These are phyloP conservation scores for Naganishia cerealis DNA, from an alignment of 1,284 basidiomycete genomes.

Conservation along the genomic window DNA sequence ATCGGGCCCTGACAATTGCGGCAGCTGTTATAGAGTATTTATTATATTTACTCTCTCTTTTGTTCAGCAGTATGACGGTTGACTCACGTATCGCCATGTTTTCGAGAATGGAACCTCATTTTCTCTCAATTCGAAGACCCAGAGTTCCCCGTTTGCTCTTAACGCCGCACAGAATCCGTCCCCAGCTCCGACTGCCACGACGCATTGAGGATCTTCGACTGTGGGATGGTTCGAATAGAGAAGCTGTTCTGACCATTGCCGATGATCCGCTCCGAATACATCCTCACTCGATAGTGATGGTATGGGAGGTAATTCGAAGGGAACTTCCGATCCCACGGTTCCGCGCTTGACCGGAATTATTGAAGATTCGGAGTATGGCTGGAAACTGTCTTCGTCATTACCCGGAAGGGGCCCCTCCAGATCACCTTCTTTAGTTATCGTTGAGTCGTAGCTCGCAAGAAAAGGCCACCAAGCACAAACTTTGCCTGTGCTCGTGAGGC, in stretches of 20 bases:
- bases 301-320: conserved; percentile 36
- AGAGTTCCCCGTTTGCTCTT: conserved; percentile 57
- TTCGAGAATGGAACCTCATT: conserved; percentile 3
- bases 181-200: conserved; percentile 72
- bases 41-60: background rate
- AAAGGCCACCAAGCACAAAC: conserved; percentile 75
- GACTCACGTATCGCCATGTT: conserved; percentile 72
- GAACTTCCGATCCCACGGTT: conserved; percentile 39
- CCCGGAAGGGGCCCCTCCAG: conserved; percentile 52
- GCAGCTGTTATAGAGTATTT: conserved; percentile 37
- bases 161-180: conserved; percentile 68
- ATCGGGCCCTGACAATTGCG: conserved; percentile 45
- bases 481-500: conserved; percentile 67
- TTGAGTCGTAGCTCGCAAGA: conserved; percentile 43
- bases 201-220: conserved; percentile 53
- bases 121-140: conserved; percentile 40
- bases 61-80: background rate
- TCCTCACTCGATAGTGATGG: conserved; percentile 56
- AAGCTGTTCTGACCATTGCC: conserved; percentile 56
- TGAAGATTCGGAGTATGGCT: conserved; percentile 29
- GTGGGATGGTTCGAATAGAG: conserved; percentile 31
- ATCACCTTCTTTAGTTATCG: conserved; percentile 46
- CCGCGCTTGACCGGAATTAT: conserved; percentile 41
- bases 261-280: conserved; percentile 51
- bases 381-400: conserved; percentile 52